Evolutionary conservation across 108 stramenopile species (phyloP).

Genomic region (Discostella pseudostelligera): DNA sequence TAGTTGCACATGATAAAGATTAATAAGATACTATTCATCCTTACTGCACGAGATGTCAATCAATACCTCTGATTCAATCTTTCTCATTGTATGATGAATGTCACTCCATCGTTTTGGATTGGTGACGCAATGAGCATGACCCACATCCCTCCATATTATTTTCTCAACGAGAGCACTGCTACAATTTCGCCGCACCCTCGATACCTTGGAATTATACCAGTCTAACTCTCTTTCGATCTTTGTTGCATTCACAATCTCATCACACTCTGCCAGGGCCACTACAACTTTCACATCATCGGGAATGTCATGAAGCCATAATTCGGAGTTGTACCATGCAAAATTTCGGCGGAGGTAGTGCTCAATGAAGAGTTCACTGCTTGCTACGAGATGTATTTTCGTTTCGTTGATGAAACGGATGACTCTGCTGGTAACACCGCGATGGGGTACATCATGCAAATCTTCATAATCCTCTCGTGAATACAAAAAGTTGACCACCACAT

Average conservation of each 20-base stretch:
- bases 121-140: conserved; percentile 43
- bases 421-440: conserved; percentile 1
- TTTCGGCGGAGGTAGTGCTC: conserved; percentile 79
- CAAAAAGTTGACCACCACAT: conserved; percentile 83
- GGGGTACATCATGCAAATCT: conserved; percentile 6
- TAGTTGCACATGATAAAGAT: too few species aligned
- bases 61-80: not conserved
- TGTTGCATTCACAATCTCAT: conserved; percentile 70
- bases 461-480: conserved; percentile 48
- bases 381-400: conserved; percentile 54
- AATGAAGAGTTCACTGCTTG: conserved; percentile 73
- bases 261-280: conserved; percentile 62
- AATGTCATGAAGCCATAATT: conserved; percentile 86
- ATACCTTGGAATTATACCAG: conserved; percentile 12
- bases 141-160: conserved; percentile 45
- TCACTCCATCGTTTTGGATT: conserved; percentile 40
- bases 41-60: not conserved
- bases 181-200: not conserved
- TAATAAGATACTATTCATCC: not conserved
- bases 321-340: conserved; percentile 89
- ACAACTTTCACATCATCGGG: conserved; percentile 49
- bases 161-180: conserved; percentile 14
- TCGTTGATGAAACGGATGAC: conserved; percentile 46
- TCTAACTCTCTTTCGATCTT: conserved; percentile 59
- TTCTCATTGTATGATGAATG: conserved; percentile 28